Evolutionary conservation across 441 rosid species (phyloP).

Genomic region (Populus tomentosa): DNA sequence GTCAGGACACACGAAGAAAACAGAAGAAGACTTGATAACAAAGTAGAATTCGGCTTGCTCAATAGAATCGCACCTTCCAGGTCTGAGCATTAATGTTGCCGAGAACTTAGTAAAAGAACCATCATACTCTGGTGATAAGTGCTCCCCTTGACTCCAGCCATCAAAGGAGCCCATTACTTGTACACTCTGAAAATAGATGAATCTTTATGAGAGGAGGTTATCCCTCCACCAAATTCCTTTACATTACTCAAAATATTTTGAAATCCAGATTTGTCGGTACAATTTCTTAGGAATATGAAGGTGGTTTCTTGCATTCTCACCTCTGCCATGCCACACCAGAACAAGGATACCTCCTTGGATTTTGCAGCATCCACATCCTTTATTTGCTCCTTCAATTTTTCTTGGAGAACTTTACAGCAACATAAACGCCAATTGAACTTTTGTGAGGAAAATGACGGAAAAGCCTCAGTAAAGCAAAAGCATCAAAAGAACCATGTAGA

Average conservation of each 20-base stretch:
- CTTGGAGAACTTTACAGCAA: slow-evolving; percentile 40
- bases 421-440: slow-evolving; percentile 3
- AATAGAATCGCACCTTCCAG: slow-evolving; percentile 57
- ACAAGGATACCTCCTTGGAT: slow-evolving; percentile 22
- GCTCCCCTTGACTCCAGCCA: slow-evolving; percentile 86
- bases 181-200: slow-evolving; percentile 41
- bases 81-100: slow-evolving; percentile 63
- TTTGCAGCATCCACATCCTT: slow-evolving; percentile 61
- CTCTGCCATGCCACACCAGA: slow-evolving; percentile 29
- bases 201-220: neutral
- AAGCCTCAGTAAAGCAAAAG: neutral
- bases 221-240: neutral
- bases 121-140: slow-evolving; percentile 74
- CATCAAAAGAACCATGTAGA: neutral
- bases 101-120: slow-evolving; percentile 63
- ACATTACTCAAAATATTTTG: neutral
- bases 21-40: neutral
- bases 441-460: neutral
- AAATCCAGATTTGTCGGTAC: neutral
- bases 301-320: slow-evolving; percentile 33
- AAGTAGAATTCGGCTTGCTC: neutral
- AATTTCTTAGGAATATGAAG: neutral
- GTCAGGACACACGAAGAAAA: slow-evolving; percentile 2
- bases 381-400: slow-evolving; percentile 58
- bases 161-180: slow-evolving; percentile 93